phyloP scores from a whole-genome alignment of 108 stramenopile genomes.

The Cyclotella choctawhatcheeana region DNA sequence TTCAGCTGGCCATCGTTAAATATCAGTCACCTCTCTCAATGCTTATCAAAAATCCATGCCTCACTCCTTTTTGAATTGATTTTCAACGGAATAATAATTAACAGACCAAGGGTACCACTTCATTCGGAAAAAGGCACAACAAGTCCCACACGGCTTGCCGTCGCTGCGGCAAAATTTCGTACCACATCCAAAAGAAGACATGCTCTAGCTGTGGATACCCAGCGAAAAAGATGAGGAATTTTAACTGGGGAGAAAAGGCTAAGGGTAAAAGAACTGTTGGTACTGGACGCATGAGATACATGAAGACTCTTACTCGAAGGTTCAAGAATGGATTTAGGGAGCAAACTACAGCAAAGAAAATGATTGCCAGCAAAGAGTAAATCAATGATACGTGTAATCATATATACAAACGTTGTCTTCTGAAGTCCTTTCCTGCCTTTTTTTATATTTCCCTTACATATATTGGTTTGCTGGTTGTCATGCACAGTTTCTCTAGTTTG shows the following conservation, averaged over 20 bases:
- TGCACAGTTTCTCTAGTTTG: too few relatives aligned
- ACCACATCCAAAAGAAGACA: slow-evolving; percentile 99
- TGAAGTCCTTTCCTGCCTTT: not conserved
- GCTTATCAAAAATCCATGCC: too few relatives aligned
- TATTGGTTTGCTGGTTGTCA: too few relatives aligned
- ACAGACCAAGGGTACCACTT: slow-evolving; percentile 99
- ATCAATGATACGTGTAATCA: slow-evolving; percentile 12
- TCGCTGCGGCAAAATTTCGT: slow-evolving; percentile 98
- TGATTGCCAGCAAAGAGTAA: slow-evolving; percentile 66
- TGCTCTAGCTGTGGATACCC: slow-evolving; percentile 99
- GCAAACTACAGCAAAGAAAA: slow-evolving; percentile 95
- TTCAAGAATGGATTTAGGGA: slow-evolving; percentile 99
- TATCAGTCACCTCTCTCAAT: too few relatives aligned
- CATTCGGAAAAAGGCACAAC: slow-evolving; percentile 99
- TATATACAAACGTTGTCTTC: slow-evolving; percentile 1
- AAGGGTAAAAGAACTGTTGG: slow-evolving; percentile 97
- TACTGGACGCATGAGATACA: slow-evolving; percentile 98
- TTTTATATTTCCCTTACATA: too few relatives aligned
- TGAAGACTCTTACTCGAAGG: slow-evolving; percentile 97
- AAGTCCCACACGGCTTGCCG: slow-evolving; percentile 99
- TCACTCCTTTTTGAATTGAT: not conserved
- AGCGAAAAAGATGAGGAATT: slow-evolving; percentile 95
- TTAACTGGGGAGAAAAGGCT: slow-evolving; percentile 98
- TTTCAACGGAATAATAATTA: not conserved
- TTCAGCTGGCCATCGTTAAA: too few relatives aligned